Base-by-base conservation (phyloP, 2,329 filamentous ascomycete species). In the Arthrobotrys iridis region DNA sequence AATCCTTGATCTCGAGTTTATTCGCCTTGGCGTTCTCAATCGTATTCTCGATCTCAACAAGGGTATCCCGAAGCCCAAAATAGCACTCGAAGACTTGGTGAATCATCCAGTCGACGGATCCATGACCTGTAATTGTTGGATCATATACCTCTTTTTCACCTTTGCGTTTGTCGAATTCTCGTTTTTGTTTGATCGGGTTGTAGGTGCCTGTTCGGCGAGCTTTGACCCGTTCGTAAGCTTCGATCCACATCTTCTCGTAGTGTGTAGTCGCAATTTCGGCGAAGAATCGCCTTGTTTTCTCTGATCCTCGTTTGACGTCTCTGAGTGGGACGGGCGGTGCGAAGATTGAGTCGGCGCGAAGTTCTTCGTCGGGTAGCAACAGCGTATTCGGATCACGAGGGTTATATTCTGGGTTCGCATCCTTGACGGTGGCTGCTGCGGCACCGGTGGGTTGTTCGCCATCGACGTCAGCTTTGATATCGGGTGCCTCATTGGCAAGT, bases 11-110 rank as follows among this genome's bases (percentile, higher is more conserved):
- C 13, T 57, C 41, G 1, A 2, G 1, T 22, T 43, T 43, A n/a
- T 33, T 13, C 4, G 22, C 10, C n/a, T 62, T 30, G 15, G 6
- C 24, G 18, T 59, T 26, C 3, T 30, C n/a, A 3, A 2, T 52
- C 18, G 28, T 26, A 3, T 24, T 33, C 11, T 55, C 43, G 10
- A 65, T 43, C 8, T 65, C 59, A 5, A 37, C 20, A 15, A 24
- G 11, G 4, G 45, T 18, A 15, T 59, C 20, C 4, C 37, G 37
- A 26, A 73, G 41, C 7, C 20, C 40, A 1, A 48, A 20, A 26
- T 73, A 73, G 43, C 68, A 65, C 15, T 73, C 68, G 40, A 73
- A 65, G 3, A 73, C 50, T 24, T 73, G 68, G 18, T 73, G 41
- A 22, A 48, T 41, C 15, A 22, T 59, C 59, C 60, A 73, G 33